Conservation (phyloP, 2,329 filamentous ascomycete genomes). For the Cercospora sp. region DNA sequence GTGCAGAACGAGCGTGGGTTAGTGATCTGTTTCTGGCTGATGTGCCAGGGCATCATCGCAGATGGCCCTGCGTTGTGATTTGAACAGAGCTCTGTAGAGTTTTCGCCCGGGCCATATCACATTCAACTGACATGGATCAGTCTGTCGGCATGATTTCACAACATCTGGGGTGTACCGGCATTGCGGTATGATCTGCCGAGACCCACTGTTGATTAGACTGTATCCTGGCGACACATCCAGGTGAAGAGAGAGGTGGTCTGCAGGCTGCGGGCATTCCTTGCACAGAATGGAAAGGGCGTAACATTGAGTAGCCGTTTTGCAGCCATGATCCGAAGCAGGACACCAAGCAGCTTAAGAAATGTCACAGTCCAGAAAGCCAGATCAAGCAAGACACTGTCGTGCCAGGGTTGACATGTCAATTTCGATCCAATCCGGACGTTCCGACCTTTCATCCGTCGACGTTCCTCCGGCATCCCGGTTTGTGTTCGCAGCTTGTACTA, state of each 20-base stretch:
- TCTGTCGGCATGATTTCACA: neutral
- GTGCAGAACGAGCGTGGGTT: neutral
- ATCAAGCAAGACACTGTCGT: neutral
- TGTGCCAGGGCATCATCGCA: neutral
- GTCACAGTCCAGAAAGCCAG: neutral
- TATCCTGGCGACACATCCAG: neutral
- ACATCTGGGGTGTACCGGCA: neutral
- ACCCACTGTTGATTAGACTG: neutral
- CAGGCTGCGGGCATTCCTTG: neutral
- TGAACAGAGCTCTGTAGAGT: neutral
- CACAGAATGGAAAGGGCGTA: neutral
- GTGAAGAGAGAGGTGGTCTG: neutral
- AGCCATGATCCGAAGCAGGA: neutral
- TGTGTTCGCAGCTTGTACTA: neutral
- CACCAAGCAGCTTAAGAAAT: neutral
- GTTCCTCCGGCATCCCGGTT: neutral
- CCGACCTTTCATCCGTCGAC: neutral
- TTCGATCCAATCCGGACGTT: neutral
- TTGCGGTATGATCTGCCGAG: neutral
- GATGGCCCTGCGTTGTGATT: neutral
- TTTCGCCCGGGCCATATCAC: neutral
- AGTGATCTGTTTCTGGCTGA: neutral
- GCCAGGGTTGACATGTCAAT: neutral
- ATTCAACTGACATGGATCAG: neutral
- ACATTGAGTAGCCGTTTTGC: neutral